Conservation (phyloP, 2,329 filamentous ascomycete species). For the Helotiales sp. region DNA sequence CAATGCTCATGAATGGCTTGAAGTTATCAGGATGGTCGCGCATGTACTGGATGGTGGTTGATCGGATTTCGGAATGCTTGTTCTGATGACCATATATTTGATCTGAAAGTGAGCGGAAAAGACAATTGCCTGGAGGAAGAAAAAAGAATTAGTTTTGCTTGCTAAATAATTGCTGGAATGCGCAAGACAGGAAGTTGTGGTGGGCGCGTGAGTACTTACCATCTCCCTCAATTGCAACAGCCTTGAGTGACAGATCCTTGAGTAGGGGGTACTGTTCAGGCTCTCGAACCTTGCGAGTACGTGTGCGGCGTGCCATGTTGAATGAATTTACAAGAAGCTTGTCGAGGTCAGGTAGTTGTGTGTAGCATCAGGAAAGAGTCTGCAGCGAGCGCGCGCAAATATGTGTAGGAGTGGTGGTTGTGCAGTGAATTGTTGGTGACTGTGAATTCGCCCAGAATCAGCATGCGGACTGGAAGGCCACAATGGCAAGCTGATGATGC, state of each 20-base stretch:
- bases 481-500: too few relatives aligned
- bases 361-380: background rate
- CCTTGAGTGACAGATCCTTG: constrained; percentile 56
- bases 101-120: constrained; percentile 68
- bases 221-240: constrained; percentile 58
- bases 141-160: constrained; percentile 19
- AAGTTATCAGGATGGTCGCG: constrained; percentile 59
- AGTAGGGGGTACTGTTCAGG: constrained; percentile 56
- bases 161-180: background rate
- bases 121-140: constrained; percentile 59
- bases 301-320: constrained; percentile 12
- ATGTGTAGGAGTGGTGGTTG: too few relatives aligned
- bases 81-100: constrained; percentile 63
- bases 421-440: too few relatives aligned
- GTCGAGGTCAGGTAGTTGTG: background rate
- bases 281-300: constrained; percentile 13
- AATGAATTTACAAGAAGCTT: background rate
- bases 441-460: too few relatives aligned
- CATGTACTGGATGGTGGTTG: constrained; percentile 61
- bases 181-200: constrained; percentile 13
- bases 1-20: constrained; percentile 61
- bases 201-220: constrained; percentile 48
- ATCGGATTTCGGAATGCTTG: constrained; percentile 58
- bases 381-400: too few relatives aligned
- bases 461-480: too few relatives aligned